These are phyloP conservation scores for Tetrapyrgos nigripes DNA, from an alignment of 1,284 basidiomycete genomes.

Conservation along the genomic window DNA sequence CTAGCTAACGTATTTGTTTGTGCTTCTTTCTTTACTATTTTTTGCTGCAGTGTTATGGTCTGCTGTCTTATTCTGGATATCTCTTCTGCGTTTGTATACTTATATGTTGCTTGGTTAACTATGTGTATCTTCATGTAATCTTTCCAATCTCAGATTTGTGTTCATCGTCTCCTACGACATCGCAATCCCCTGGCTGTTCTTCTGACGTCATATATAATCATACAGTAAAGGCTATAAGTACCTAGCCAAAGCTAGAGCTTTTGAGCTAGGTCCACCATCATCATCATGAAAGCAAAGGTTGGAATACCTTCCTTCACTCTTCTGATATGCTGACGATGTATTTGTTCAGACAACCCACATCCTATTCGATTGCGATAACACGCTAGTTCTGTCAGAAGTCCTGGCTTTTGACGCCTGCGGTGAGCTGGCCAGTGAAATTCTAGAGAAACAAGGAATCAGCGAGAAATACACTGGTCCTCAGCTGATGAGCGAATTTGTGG, in stretches of 20 bases:
- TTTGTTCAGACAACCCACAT: conserved; percentile 26
- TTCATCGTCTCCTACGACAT: neutral
- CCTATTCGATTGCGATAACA: conserved; percentile 36
- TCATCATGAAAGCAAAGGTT: conserved; percentile 15
- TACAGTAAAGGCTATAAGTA: too few relatives aligned
- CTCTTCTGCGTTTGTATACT: neutral
- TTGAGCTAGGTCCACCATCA: neutral
- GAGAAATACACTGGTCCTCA: conserved; percentile 30
- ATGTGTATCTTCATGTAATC: too few relatives aligned
- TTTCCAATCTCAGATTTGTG: too few relatives aligned
- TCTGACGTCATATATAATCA: too few relatives aligned
- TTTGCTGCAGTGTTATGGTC: neutral
- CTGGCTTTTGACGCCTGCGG: conserved; percentile 34
- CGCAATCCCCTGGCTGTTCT: neutral
- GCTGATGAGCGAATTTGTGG: conserved; percentile 31
- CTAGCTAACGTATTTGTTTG: too few relatives aligned
- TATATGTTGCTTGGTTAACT: neutral
- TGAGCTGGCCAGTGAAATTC: conserved; percentile 30
- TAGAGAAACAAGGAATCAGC: conserved; percentile 21
- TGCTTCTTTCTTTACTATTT: neutral
- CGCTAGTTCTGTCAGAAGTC: conserved; percentile 31
- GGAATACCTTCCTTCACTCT: neutral
- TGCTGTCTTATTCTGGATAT: neutral
- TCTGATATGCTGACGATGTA: neutral
- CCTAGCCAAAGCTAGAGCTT: too few relatives aligned